Evolutionary conservation across 805 yeast species (phyloP).

Genomic region (Suhomyces tanzawaensis): DNA sequence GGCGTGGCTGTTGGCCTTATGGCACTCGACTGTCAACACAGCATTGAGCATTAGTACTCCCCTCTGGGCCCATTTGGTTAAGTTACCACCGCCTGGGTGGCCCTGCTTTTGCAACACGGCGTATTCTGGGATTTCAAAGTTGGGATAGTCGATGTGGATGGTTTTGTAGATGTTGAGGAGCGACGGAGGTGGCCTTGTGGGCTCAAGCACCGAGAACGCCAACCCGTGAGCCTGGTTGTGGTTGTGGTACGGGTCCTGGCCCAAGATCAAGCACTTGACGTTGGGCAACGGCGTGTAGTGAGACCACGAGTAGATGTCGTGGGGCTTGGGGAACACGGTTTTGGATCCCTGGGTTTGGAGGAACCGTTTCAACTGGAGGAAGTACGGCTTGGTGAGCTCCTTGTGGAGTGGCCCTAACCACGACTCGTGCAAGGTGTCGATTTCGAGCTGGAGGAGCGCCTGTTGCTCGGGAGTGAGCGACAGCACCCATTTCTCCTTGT

Average conservation of each 20-base stretch:
- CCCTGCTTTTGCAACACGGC: constrained; percentile 20
- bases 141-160: constrained; percentile 60
- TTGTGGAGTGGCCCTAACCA: constrained; percentile 73
- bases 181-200: constrained; percentile 80
- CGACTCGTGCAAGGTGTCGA: constrained; percentile 63
- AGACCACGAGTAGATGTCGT: constrained; percentile 89
- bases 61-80: constrained; percentile 79
- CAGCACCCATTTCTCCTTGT: constrained; percentile 52
- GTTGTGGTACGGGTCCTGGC: constrained; percentile 97
- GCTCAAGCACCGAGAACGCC: constrained; percentile 87
- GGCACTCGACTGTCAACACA: constrained; percentile 87
- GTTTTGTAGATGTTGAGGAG: constrained; percentile 83
- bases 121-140: constrained; percentile 56
- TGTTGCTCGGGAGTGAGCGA: constrained; percentile 47
- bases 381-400: constrained; percentile 84
- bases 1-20: constrained; percentile 90
- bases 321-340: constrained; percentile 73
- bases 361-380: constrained; percentile 67
- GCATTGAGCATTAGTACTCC: constrained; percentile 90
- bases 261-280: constrained; percentile 78
- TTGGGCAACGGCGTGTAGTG: constrained; percentile 72
- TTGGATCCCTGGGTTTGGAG: constrained; percentile 47
- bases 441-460: constrained; percentile 61
- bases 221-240: constrained; percentile 92
- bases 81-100: constrained; percentile 54